Percentiles rank a stretch among this genome's conserved stretches.
phyloP scores from a whole-genome alignment of 495 filamentous ascomycete genomes.

The Immersiella caudata region DNA sequence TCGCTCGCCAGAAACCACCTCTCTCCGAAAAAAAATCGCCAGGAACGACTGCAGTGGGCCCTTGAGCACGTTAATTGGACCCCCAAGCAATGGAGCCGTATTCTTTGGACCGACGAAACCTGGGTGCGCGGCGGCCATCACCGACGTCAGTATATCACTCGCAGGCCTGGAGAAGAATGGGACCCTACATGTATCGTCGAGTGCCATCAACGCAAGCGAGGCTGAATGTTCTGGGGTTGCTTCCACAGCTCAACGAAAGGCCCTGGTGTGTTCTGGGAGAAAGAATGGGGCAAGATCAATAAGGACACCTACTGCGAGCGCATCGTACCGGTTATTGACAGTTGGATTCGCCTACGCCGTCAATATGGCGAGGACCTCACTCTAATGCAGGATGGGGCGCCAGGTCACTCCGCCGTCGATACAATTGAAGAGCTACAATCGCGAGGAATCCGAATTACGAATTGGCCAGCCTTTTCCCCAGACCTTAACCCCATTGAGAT shows the following conservation, averaged over 20 bases:
- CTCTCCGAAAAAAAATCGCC: conserved; percentile 6
- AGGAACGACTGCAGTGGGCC: conserved; percentile 29
- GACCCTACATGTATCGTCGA: conserved; percentile 27
- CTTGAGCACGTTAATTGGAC: conserved; percentile 28
- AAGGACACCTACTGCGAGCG: conserved; percentile 23
- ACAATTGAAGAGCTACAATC: conserved; percentile 15
- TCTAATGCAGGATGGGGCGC: conserved; percentile 33
- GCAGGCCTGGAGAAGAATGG: conserved; percentile 21
- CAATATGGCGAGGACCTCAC: conserved; percentile 13
- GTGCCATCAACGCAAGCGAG: conserved; percentile 19
- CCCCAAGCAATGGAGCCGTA: conserved; percentile 30
- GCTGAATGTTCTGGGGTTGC: conserved; percentile 39
- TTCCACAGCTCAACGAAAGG: conserved; percentile 33
- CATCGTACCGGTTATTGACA: conserved; percentile 33
- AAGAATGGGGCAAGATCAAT: conserved; percentile 37
- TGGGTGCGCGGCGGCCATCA: conserved; percentile 29
- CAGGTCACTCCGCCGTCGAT: conserved; percentile 19
- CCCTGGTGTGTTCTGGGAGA: conserved; percentile 38
- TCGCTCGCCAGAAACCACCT: conserved; percentile 21
- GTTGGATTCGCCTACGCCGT: conserved; percentile 19
- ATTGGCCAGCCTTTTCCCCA: conserved; percentile 32
- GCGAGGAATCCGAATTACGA: conserved; percentile 24
- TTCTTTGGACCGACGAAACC: conserved; percentile 40
- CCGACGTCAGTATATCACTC: conserved; percentile 24
- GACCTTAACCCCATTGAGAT: conserved; percentile 38